Conservation (phyloP, 2,329 filamentous ascomycete species). For the Thelonectria rubi region DNA sequence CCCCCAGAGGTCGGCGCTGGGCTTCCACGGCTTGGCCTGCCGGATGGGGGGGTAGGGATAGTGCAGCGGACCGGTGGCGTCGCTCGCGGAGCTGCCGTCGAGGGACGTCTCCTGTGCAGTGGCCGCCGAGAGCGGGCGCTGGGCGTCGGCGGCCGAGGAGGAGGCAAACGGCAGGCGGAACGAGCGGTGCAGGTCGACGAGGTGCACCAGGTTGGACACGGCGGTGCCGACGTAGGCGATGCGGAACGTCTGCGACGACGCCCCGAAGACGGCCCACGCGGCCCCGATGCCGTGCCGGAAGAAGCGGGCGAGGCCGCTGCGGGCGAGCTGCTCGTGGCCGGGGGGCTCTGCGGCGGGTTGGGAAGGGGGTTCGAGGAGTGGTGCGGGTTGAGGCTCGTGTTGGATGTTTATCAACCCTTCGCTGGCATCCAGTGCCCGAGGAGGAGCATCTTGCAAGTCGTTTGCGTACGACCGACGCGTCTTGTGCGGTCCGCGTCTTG, state of each 20-base stretch:
- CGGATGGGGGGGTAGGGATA: slow-evolving; percentile 41
- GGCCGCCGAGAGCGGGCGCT: slow-evolving; percentile 24
- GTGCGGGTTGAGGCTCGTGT: background rate
- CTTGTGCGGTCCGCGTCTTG: slow-evolving; percentile 23
- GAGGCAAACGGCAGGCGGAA: slow-evolving; percentile 38
- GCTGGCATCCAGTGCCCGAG: background rate
- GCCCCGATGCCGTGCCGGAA: slow-evolving; percentile 40
- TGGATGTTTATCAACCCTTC: background rate
- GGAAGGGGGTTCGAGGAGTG: slow-evolving; percentile 5
- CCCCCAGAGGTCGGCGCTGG: slow-evolving; percentile 31
- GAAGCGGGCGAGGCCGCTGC: slow-evolving; percentile 37
- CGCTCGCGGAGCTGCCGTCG: slow-evolving; percentile 27
- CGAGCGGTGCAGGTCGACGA: slow-evolving; percentile 36
- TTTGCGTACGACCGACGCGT: slow-evolving; percentile 17
- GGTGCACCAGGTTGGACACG: slow-evolving; percentile 38
- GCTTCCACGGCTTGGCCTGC: slow-evolving; percentile 38
- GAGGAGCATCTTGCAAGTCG: slow-evolving; percentile 7
- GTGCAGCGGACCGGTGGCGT: slow-evolving; percentile 29
- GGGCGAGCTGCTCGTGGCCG: slow-evolving; percentile 37
- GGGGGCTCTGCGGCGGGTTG: slow-evolving; percentile 15
- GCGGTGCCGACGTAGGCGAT: slow-evolving; percentile 41
- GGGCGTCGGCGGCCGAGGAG: slow-evolving; percentile 12
- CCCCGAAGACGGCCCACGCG: slow-evolving; percentile 38
- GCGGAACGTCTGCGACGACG: slow-evolving; percentile 37
- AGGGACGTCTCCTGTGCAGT: slow-evolving; percentile 31